Evolutionary conservation across 176 grass and related monocot genomes (phyloP).

Genomic region (Oryza meridionalis): DNA sequence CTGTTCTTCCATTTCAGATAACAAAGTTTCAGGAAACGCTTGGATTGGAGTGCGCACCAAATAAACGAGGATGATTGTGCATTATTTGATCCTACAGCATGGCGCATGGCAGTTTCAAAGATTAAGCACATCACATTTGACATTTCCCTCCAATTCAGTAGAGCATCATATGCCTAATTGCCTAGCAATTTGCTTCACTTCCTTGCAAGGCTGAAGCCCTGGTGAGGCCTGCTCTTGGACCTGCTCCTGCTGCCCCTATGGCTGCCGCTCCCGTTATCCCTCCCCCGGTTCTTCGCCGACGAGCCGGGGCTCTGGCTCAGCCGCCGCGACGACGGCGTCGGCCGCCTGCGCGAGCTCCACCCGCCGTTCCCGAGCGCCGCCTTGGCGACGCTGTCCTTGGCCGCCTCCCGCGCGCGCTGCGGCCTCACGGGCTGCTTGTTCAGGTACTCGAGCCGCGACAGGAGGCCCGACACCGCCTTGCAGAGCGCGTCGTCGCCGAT

Average conservation of each 20-base stretch:
- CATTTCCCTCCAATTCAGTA: background rate
- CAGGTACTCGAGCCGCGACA: conserved; percentile 75
- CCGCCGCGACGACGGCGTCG: conserved; percentile 37
- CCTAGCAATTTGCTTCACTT: conserved; percentile 8
- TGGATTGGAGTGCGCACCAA: background rate
- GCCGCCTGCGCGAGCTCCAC: conserved; percentile 52
- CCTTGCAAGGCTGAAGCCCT: background rate
- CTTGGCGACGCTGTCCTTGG: conserved; percentile 72
- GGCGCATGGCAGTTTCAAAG: background rate
- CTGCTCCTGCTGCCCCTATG: conserved; percentile 45
- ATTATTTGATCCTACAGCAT: conserved; percentile 26
- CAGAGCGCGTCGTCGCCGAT: conserved; percentile 81
- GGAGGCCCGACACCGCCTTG: conserved; percentile 59
- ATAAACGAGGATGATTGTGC: background rate
- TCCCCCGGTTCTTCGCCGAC: conserved; percentile 16
- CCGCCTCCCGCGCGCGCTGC: conserved; percentile 63
- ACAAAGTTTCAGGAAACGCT: background rate
- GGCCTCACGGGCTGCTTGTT: conserved; percentile 79
- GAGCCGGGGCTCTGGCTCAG: conserved; percentile 37
- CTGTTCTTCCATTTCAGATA: background rate
- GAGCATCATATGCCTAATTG: too few species aligned
- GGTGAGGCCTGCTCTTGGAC: conserved; percentile 10
- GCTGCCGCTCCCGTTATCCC: conserved; percentile 11
- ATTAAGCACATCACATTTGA: background rate
- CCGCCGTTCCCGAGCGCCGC: conserved; percentile 70